A percentile compares a stretch with the other conserved stretches of the same genome.
phyloP scores from a whole-genome alignment of 306 rosid species.

The Lathyrus aphaca region DNA sequence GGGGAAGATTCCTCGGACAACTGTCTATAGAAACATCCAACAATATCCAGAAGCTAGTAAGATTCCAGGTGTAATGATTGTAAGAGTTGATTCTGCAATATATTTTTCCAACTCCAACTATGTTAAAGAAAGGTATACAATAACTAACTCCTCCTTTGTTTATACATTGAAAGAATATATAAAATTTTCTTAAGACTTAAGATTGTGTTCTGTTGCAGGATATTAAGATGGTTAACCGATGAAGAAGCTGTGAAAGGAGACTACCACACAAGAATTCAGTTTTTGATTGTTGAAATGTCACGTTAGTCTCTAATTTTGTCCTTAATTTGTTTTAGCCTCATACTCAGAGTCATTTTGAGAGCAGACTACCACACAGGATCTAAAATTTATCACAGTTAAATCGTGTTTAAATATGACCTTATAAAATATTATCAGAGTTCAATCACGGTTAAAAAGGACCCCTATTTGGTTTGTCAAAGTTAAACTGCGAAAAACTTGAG shows the following conservation, averaged over 20 bases:
- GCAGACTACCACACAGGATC: too few relatives aligned
- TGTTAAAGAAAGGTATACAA: constrained; percentile 79
- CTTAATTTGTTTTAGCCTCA: background rate
- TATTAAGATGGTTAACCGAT: constrained; percentile 79
- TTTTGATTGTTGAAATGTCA: constrained; percentile 90
- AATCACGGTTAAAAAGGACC: too few relatives aligned
- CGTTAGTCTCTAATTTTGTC: constrained; percentile 47
- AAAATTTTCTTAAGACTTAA: constrained; percentile 14
- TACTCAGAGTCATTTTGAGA: background rate
- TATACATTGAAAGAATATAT: background rate
- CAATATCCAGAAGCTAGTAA: constrained; percentile 89
- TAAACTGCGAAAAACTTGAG: too few relatives aligned
- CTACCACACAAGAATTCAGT: constrained; percentile 61
- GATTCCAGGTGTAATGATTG: constrained; percentile 76
- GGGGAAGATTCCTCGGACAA: constrained; percentile 84
- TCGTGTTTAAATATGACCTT: too few relatives aligned
- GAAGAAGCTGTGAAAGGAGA: constrained; percentile 74
- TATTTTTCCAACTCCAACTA: constrained; percentile 95
- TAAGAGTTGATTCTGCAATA: constrained; percentile 91
- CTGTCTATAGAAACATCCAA: constrained; percentile 82
- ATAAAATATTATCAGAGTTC: too few relatives aligned
- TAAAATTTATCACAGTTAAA: too few relatives aligned
- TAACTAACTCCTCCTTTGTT: constrained; percentile 22
- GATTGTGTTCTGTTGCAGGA: constrained; percentile 56
- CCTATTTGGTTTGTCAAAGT: too few relatives aligned